Conservation (phyloP, 1,284 basidiomycete genomes). For the Cryptococcus sp. region DNA sequence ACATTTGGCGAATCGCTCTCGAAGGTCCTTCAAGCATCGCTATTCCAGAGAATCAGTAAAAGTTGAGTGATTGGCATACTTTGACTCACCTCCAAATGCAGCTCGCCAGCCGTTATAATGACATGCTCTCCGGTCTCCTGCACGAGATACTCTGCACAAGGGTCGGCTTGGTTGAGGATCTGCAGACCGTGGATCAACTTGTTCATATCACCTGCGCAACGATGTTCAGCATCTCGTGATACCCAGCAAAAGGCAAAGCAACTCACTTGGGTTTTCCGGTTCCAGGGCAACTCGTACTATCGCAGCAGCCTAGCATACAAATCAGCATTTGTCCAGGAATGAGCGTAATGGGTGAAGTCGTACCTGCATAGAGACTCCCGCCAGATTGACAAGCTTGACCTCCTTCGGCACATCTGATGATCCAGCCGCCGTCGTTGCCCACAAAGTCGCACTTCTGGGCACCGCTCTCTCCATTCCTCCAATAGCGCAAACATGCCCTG, state of each 20-base stretch:
- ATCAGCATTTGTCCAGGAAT: conserved; percentile 5
- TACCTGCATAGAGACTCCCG: conserved; percentile 72
- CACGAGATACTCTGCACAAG: conserved; percentile 95
- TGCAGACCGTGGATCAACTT: conserved; percentile 86
- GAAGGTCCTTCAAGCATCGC: conserved; percentile 92
- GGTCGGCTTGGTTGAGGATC: conserved; percentile 91
- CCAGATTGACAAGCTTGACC: conserved; percentile 74
- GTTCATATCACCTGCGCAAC: conserved; percentile 73
- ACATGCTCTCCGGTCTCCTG: conserved; percentile 98
- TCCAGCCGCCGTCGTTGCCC: conserved; percentile 61
- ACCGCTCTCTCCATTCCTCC: conserved; percentile 88
- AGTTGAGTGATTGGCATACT: background rate
- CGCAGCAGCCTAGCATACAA: conserved; percentile 65
- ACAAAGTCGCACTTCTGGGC: conserved; percentile 87
- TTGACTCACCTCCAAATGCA: conserved; percentile 81
- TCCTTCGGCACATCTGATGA: conserved; percentile 50
- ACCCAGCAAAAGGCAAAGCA: background rate
- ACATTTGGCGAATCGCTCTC: conserved; percentile 90
- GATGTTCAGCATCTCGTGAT: conserved; percentile 1
- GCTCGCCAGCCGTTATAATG: conserved; percentile 91
- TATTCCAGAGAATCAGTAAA: conserved; percentile 46
- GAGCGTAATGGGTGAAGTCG: conserved; percentile 36
- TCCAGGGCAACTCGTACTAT: conserved; percentile 97
- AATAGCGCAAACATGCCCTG: conserved; percentile 95
- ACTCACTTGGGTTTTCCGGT: conserved; percentile 68